phyloP scores from a whole-genome alignment of 495 filamentous ascomycete species.

The Xylaria palmicola region DNA sequence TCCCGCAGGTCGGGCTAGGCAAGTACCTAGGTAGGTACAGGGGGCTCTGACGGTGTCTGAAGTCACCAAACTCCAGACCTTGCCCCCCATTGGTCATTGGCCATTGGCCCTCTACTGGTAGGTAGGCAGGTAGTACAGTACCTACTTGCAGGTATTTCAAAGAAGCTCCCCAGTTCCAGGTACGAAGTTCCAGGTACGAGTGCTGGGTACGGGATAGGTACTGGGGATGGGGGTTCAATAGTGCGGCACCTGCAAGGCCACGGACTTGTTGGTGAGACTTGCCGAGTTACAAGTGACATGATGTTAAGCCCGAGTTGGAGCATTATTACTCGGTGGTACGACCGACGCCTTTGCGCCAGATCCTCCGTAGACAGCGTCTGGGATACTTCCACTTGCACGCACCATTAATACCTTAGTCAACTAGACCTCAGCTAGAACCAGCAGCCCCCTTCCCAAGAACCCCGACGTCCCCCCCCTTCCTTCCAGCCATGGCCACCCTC shows the following conservation, averaged over 20 bases:
- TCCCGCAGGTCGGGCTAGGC: not conserved
- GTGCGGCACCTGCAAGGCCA: not conserved
- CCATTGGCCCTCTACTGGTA: slow-evolving; percentile 2
- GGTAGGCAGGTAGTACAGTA: no score
- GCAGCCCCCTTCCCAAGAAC: not conserved
- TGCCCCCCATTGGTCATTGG: not conserved
- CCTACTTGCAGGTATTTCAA: no score
- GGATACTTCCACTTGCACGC: no score
- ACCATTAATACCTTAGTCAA: no score
- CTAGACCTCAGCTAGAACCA: no score
- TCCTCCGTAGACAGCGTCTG: no score
- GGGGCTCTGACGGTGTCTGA: not conserved
- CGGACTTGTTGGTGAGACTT: slow-evolving; percentile 1
- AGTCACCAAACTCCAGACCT: not conserved
- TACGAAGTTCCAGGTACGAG: no score
- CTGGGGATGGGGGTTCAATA: not conserved
- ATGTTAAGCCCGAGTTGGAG: not conserved
- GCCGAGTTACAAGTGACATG: slow-evolving; percentile 1
- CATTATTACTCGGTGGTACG: not conserved
- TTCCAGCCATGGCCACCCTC: slow-evolving; percentile 37
- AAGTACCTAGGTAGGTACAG: not conserved
- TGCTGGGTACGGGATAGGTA: no score
- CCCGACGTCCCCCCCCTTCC: not conserved
- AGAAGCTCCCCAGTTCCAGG: no score
- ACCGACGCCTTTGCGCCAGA: no score